phyloP scores from a whole-genome alignment of 192 early-diverging fungal genomes.

The Glomus cerebriforme region DNA sequence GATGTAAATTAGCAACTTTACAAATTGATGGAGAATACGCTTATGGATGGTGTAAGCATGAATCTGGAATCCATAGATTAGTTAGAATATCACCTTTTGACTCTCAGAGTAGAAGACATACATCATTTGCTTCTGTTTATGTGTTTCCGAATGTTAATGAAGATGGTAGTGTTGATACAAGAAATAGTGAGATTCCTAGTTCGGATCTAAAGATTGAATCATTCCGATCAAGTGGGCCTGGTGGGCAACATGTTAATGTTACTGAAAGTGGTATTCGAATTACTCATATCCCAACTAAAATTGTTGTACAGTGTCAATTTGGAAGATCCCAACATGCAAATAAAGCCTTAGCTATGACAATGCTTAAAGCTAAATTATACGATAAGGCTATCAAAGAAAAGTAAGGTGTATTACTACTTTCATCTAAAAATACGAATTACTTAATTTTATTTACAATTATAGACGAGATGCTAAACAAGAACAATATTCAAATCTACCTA shows the following conservation, averaged over 20 bases:
- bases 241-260: constrained; percentile 93
- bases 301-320: constrained; percentile 55
- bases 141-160: constrained; percentile 5
- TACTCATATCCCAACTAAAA: constrained; percentile 89
- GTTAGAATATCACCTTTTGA: constrained; percentile 24
- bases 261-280: constrained; percentile 92
- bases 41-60: constrained; percentile 21
- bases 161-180: background rate
- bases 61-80: constrained; percentile 19
- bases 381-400: constrained; percentile 7
- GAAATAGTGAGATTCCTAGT: background rate
- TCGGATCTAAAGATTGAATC: constrained; percentile 70
- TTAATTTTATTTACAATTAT: background rate
- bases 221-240: constrained; percentile 73
- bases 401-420: background rate
- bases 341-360: background rate
- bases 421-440: no score
- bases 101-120: constrained; percentile 8
- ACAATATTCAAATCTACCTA: background rate
- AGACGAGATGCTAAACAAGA: constrained; percentile 1
- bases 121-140: constrained; percentile 16
- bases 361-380: constrained; percentile 6
- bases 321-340: constrained; percentile 8
- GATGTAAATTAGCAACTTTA: constrained; percentile 15
- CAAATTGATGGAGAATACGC: constrained; percentile 20